Evolutionary conservation across 192 early-diverging fungal species (phyloP), one percentile per base, ranked within the genome.

Genomic region (Entophlyctis luteolus): DNA sequence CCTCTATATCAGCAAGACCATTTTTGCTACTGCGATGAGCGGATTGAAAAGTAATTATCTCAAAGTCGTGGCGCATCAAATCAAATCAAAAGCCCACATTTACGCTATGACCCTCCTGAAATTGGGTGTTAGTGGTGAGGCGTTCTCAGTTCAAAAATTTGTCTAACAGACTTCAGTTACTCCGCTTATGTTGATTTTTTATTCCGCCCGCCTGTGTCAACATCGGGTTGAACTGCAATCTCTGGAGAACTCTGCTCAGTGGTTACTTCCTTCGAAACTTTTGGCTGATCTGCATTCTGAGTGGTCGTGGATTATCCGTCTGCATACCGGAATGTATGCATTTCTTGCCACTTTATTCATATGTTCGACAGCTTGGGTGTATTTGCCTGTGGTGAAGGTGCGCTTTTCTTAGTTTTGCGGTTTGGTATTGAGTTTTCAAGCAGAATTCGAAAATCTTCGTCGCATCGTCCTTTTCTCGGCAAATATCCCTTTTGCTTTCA

Each of bases 101-200:
- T 20, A 6, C 10, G 49, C 29, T 12, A n/a, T 45, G 42, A 10
- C 10, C n/a, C 10, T 45, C 42, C 10, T 45, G 10, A 12, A 12
- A n/a, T 12, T 45, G 10, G 42, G 10, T 10, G n/a, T 12, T 10
- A n/a, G n/a, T 45, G 10, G 42, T 45, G n/a, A 12, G 42, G 42
- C 42, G 42, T 12, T 45, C n/a, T n/a, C 42, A 10, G 42, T 45
- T 12, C 42, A 45, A 45, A 45, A 45, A n/a, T n/a, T 10, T 45
- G n/a, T 45, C 42, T 12, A 45, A n/a, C 42, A 45, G 42, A 8
- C 47, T 63, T 4, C 23, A 63, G 60, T 63, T 18, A 63, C 60
- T 4, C 60, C 60, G 6, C 60, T 63, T n/a, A 33, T 48, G 6
- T 33, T 63, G 22, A 49, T 63, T 49, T 31, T n/a, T 35, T 63